Conservation (phyloP, 2,329 filamentous ascomycete species). For the Penicillium sp. region DNA sequence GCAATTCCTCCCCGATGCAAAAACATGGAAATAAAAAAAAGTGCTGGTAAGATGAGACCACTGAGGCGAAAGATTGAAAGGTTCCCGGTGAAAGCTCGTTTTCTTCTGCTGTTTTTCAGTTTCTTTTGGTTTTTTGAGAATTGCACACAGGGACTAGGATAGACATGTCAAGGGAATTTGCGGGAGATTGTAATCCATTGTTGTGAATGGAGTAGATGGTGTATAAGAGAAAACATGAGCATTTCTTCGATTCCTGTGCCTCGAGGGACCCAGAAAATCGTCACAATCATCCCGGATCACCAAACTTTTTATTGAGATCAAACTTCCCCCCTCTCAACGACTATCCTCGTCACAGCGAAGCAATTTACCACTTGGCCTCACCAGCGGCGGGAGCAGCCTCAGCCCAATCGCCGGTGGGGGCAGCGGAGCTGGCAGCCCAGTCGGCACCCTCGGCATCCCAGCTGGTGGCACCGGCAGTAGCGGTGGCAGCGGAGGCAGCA, state of each 20-base stretch:
- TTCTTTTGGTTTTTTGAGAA: constrained; percentile 33
- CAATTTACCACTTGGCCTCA: constrained; percentile 45
- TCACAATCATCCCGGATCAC: constrained; percentile 28
- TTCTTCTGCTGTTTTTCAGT: constrained; percentile 38
- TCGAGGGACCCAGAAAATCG: constrained; percentile 13
- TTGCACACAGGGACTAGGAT: constrained; percentile 41
- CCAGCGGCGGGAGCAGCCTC: constrained; percentile 32
- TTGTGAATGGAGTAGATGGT: constrained; percentile 22
- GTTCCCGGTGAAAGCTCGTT: constrained; percentile 32
- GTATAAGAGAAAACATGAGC: constrained; percentile 28
- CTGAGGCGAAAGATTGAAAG: constrained; percentile 32
- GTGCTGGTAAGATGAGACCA: constrained; percentile 27
- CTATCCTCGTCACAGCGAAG: constrained; percentile 29
- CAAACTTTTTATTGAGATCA: constrained; percentile 27
- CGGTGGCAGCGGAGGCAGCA: constrained; percentile 63
- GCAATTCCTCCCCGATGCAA: constrained; percentile 40
- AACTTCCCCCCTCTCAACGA: constrained; percentile 31
- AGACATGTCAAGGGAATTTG: constrained; percentile 40
- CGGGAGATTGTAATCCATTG: constrained; percentile 24
- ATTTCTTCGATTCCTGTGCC: constrained; percentile 20
- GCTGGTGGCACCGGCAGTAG: constrained; percentile 57
- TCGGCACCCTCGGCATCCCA: constrained; percentile 61
- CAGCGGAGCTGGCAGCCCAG: constrained; percentile 52
- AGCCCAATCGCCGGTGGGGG: constrained; percentile 44
- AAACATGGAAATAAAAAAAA: constrained; percentile 30